Evolutionary conservation across 2,329 filamentous ascomycete genomes (phyloP), one percentile per base, ranked within the genome.

Genomic region (Epichloe hybrida): DNA sequence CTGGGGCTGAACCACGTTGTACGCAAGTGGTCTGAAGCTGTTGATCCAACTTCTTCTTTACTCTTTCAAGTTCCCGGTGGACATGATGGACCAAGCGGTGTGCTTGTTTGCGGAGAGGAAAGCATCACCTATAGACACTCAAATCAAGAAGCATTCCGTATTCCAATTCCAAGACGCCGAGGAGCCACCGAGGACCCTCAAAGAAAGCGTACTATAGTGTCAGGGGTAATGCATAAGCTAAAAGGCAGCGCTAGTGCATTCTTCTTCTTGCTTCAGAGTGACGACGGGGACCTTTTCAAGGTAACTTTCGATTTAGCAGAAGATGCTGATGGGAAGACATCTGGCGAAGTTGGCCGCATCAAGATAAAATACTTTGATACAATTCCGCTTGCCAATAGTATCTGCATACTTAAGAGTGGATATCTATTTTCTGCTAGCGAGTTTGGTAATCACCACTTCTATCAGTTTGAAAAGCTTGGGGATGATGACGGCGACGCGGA

Each of bases 341-440:
- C 86, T 0, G 85, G 86, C 31, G 86, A 93, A 62, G 90, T 97
- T 2, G 79, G 79, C 59, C 77, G 83, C 52, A 72, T 98, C 52
- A 93, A 88, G 66, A 87, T 98, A 69, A 96, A 96, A 65, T 98
- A 97, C 67, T 98, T 97, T 60, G 93, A 98, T 61, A 98, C 93
- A 0, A 85, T 96, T 4, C 91, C 93, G 0, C 75, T 95, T 37
- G 88, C 90, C 0, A 83, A 86, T 0, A 94, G 80, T 62, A 77
- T 98, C 44, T 88, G 89, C 65, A 95, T 98, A 57, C 69, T 98
- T 57, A 95, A 95, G 69, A 95, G 89, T 57, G 93, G 93, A 31
- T 98, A 95, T 63, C 76, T 98, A 12, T 98, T 91, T 61, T 84
- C 91, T 48, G 88, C 89, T 6, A 88, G 87, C 61, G 91, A 98